These are phyloP conservation scores for Xylariomycetidae sp. DNA, from an alignment of 2,329 filamentous ascomycete genomes.

Conservation along the genomic window DNA sequence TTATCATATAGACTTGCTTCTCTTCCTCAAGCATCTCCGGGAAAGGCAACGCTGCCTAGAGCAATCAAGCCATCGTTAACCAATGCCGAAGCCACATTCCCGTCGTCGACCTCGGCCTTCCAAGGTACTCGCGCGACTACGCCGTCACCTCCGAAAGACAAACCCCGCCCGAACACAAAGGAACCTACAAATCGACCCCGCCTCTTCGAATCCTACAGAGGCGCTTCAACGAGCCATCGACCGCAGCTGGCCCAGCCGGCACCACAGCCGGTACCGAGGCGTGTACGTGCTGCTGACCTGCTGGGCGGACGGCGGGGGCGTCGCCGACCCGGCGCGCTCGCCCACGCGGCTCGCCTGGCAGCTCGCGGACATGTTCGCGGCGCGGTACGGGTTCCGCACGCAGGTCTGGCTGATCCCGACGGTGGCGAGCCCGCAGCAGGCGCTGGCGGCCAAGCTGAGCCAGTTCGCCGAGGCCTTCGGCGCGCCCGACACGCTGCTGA, in stretches of 20 bases:
- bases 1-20: too few relatives aligned
- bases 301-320: slow-evolving; percentile 6
- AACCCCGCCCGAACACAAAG: too few relatives aligned
- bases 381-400: slow-evolving; percentile 5
- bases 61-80: too few relatives aligned
- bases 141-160: too few relatives aligned
- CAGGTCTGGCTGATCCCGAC: slow-evolving; percentile 11
- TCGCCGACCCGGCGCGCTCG: slow-evolving; percentile 4
- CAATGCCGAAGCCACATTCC: too few relatives aligned
- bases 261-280: slow-evolving; percentile 8
- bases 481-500: slow-evolving; percentile 6
- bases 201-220: too few relatives aligned
- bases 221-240: too few relatives aligned
- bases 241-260: slow-evolving; percentile 9
- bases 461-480: slow-evolving; percentile 9
- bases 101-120: too few relatives aligned
- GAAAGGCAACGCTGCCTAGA: too few relatives aligned
- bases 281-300: slow-evolving; percentile 10
- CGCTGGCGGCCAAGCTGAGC: slow-evolving; percentile 7
- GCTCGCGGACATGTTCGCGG: slow-evolving; percentile 5
- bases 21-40: too few relatives aligned
- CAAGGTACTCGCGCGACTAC: too few relatives aligned
- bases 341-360: slow-evolving; percentile 7
- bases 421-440: slow-evolving; percentile 6
- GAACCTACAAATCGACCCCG: too few relatives aligned